phyloP scores from a whole-genome alignment of 805 yeast genomes.

The Lipomyces orientalis region DNA sequence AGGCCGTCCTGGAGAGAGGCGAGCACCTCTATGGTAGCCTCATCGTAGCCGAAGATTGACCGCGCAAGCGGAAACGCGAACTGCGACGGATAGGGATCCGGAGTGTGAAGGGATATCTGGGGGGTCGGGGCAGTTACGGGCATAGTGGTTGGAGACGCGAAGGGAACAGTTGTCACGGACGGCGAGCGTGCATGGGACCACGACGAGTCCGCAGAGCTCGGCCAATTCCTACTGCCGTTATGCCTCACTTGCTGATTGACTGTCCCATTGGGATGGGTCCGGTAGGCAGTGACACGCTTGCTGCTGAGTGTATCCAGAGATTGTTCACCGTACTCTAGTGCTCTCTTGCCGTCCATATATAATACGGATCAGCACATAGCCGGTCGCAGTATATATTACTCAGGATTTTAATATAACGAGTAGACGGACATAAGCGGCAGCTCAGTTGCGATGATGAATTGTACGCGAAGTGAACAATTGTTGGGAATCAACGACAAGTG shows the following conservation, averaged over 20 bases:
- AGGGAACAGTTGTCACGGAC: neutral
- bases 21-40: neutral
- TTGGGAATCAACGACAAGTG: neutral
- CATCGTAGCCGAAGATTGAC: constrained; percentile 15
- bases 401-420: neutral
- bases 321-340: neutral
- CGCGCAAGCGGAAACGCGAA: constrained; percentile 15
- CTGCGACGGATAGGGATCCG: neutral
- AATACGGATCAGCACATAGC: neutral
- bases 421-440: neutral
- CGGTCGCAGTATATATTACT: neutral
- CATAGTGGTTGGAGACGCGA: neutral
- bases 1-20: neutral
- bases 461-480: neutral
- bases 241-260: neutral
- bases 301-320: neutral
- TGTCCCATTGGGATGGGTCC: neutral
- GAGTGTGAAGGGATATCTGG: neutral
- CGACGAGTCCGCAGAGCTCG: neutral
- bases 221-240: neutral
- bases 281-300: neutral
- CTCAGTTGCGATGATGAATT: neutral
- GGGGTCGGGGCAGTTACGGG: constrained; percentile 4
- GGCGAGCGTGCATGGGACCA: neutral
- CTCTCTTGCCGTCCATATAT: neutral